Base-by-base conservation (phyloP, 2,329 filamentous ascomycete genomes). In the Drechmeria coniospora region DNA sequence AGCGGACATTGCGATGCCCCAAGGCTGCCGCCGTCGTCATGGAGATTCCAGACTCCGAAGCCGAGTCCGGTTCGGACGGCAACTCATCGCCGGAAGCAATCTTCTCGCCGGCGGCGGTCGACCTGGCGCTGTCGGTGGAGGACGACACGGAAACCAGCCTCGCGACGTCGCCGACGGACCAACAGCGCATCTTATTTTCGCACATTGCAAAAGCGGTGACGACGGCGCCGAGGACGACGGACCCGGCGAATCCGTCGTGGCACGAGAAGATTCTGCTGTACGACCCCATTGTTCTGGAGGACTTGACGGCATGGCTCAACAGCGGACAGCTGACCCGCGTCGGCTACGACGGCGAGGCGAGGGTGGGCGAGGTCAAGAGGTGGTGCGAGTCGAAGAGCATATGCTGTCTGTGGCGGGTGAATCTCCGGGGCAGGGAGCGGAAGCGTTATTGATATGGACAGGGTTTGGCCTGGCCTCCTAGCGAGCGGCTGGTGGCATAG, bases 181-280 rank as follows among this genome's bases (percentile, higher is more conserved):
- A 62, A 24, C 57, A 69, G 36, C 37, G 51, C 1, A 45, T 42
- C 0, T 40, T 73, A 15, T 73, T 73, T 35, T 41, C 43, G 15
- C 49, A 59, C 36, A 73, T 78, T 28, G 67, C 65, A 1, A 53
- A 56, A 21, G 71, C 70, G 1, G 54, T 78, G 8, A 64, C 44
- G 7, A 54, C 55, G 1, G 57, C 61, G 4, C 61, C 69, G 3
- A 58, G 57, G 9, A 60, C 65, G 0, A 57, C 41, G 4, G 57
- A 74, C 36, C 53, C 62, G 1, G 36, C 37, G 6, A 47, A 63
- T 3, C 72, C 71, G 10, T 83, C 71, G 2, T 95, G 86, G 81
- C 65, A 92, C 41, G 83, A 95, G 52, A 92, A 84, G 54, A 94
- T 98, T 25, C 60, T 95, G 5, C 70, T 95, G 47, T 95, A 92